phyloP scores from a whole-genome alignment of 129 eudicot species.

The Pittosporum tobira region DNA sequence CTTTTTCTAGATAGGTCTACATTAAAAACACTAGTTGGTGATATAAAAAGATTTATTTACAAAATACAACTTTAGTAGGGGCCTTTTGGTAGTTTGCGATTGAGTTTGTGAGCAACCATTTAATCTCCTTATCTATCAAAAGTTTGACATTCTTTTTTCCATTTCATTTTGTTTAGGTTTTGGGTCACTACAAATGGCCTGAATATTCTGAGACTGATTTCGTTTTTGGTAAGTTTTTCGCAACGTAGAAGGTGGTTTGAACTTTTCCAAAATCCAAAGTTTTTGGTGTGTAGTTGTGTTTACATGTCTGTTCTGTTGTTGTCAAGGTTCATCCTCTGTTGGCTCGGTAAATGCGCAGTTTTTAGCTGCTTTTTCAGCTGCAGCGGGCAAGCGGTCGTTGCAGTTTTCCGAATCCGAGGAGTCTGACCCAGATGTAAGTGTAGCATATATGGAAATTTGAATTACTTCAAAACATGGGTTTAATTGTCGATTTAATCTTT shows the following conservation, averaged over 20 bases:
- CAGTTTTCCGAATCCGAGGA: constrained; percentile 69
- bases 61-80: neutral
- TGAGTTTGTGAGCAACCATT: neutral
- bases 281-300: neutral
- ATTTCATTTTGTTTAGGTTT: constrained; percentile 39
- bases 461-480: constrained; percentile 1
- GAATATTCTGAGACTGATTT: constrained; percentile 79
- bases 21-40: too few species aligned
- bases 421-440: constrained; percentile 87
- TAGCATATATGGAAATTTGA: constrained; percentile 2
- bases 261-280: neutral
- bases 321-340: constrained; percentile 75
- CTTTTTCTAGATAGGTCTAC: too few species aligned
- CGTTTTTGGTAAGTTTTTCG: constrained; percentile 51
- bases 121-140: constrained; percentile 1
- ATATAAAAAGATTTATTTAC: neutral
- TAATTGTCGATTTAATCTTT: constrained; percentile 15
- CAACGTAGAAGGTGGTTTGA: neutral
- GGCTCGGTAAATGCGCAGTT: constrained; percentile 71
- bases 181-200: constrained; percentile 87
- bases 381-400: constrained; percentile 71
- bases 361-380: constrained; percentile 91
- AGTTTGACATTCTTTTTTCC: neutral
- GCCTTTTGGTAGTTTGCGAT: neutral
- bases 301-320: neutral